Percentiles rank a stretch among this genome's conserved stretches.
Evolutionary conservation across 1,284 basidiomycete species (phyloP).

Genomic region (Leccinum fuscescens): DNA sequence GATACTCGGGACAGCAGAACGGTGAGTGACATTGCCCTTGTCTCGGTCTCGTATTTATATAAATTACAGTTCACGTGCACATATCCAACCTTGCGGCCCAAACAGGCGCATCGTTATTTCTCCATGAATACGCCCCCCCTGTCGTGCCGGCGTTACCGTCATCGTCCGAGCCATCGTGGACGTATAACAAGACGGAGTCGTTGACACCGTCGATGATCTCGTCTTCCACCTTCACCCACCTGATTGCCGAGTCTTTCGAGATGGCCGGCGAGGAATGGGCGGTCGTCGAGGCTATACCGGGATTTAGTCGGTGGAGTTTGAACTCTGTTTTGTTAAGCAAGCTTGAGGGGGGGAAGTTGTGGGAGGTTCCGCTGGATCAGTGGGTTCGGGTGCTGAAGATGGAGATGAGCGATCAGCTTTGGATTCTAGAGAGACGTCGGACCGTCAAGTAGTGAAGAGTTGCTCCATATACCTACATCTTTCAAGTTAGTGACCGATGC

Average conservation of each 20-base stretch:
- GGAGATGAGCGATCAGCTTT: constrained; percentile 46
- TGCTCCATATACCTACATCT: too few species aligned
- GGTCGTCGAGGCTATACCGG: constrained; percentile 42
- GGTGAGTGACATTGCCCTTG: constrained; percentile 27
- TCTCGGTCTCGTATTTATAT: background rate
- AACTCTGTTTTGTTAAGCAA: constrained; percentile 20
- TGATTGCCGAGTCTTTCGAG: constrained; percentile 47
- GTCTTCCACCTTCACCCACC: constrained; percentile 53
- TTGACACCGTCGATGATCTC: constrained; percentile 44
- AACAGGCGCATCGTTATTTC: constrained; percentile 88
- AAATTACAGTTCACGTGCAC: constrained; percentile 57
- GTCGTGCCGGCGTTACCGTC: constrained; percentile 21
- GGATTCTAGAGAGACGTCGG: constrained; percentile 44
- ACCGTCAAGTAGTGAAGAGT: background rate
- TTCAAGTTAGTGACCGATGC: background rate
- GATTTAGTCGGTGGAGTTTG: constrained; percentile 51
- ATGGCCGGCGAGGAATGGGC: constrained; percentile 37
- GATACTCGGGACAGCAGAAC: constrained; percentile 36
- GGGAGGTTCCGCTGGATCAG: constrained; percentile 24
- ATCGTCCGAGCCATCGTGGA: constrained; percentile 42
- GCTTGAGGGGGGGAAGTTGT: constrained; percentile 24
- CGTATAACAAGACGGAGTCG: constrained; percentile 78
- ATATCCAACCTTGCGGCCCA: constrained; percentile 84
- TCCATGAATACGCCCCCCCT: constrained; percentile 66
- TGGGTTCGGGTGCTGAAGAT: constrained; percentile 38